Conservation (phyloP, 2,329 filamentous ascomycete species). For the Exophiala alcalophila region DNA sequence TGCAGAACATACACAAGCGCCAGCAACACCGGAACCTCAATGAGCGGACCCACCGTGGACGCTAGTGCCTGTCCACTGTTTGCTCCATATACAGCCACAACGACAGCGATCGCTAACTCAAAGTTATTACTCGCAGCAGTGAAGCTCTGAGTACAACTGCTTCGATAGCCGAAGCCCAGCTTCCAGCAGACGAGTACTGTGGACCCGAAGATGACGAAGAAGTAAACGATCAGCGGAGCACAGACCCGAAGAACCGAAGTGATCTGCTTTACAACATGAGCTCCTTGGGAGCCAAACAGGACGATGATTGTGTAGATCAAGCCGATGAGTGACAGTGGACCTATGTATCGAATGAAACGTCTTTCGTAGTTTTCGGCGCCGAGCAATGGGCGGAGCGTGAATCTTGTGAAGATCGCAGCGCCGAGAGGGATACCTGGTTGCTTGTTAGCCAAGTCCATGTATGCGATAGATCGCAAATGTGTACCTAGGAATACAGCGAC, state of each 20-base stretch:
- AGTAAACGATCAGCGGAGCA: constrained; percentile 79
- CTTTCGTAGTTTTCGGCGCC: constrained; percentile 63
- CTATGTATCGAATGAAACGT: constrained; percentile 64
- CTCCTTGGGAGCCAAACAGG: constrained; percentile 78
- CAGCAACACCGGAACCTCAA: constrained; percentile 81
- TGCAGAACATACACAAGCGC: constrained; percentile 72
- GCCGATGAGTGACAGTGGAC: constrained; percentile 76
- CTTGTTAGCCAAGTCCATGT: no score
- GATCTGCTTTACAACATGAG: constrained; percentile 75
- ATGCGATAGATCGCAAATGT: no score
- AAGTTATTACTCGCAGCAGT: constrained; percentile 93
- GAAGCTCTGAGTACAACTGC: constrained; percentile 75
- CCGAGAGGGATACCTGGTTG: constrained; percentile 79
- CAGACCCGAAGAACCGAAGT: constrained; percentile 77
- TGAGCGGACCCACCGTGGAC: constrained; percentile 76
- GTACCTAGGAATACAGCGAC: constrained; percentile 83
- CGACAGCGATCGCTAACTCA: constrained; percentile 84
- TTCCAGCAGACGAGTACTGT: constrained; percentile 62
- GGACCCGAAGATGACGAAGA: constrained; percentile 67
- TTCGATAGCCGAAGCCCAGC: constrained; percentile 69
- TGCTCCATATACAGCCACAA: constrained; percentile 74
- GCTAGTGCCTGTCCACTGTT: constrained; percentile 78
- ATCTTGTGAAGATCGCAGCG: constrained; percentile 71
- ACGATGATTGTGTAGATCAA: constrained; percentile 84
- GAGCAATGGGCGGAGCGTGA: constrained; percentile 55